Evolutionary conservation across 2,329 filamentous ascomycete species (phyloP), one percentile per base, ranked within the genome.

Genomic region (Paraphaeosphaeria sporulosa): DNA sequence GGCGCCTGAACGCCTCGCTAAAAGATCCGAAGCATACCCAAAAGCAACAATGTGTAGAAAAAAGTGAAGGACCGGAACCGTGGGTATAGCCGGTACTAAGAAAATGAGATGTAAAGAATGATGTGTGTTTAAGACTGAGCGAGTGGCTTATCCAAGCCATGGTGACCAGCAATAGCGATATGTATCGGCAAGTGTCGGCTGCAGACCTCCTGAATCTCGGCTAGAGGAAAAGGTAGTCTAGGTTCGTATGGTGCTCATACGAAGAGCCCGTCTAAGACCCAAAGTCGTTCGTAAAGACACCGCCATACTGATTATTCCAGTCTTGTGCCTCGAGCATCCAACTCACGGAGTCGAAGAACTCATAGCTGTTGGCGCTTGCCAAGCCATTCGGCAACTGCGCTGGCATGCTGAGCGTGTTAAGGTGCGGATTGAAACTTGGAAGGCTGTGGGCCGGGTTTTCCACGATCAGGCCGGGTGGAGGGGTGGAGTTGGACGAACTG

Each of bases 291-390:
- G 71, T 68, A 50, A 75, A 76, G 1, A 64, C 65, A 1, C 66
- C 66, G 12, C 67, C 67, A 52, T 73, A 76, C 34, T 72, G 64
- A 6, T 52, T 48, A 30, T 67, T 70, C 74, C 74, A 76, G 36
- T 76, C 74, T 59, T 78, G 75, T 90, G 93, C 92, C 76, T 97
- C 94, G 61, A 97, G 82, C 83, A 96, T 93, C 94, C 94, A 97
- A 76, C 94, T 92, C 70, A 97, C 85, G 0, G 94, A 92, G 78
- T 97, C 93, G 72, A 96, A 97, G 63, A 96, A 92, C 76, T 96
- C 79, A 36, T 79, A 81, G 48, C 77, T 78, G 51, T 78, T 81
- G 48, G 78, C 78, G 63, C 69, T 81, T 48, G 63, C 76, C 56
- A 73, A 71, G 17, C 68, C 76, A 69, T 88, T 90, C 10, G 87